These are phyloP conservation scores for Vanderwaltozyma verrucispora DNA, from an alignment of 805 yeast species.

Conservation along the genomic window DNA sequence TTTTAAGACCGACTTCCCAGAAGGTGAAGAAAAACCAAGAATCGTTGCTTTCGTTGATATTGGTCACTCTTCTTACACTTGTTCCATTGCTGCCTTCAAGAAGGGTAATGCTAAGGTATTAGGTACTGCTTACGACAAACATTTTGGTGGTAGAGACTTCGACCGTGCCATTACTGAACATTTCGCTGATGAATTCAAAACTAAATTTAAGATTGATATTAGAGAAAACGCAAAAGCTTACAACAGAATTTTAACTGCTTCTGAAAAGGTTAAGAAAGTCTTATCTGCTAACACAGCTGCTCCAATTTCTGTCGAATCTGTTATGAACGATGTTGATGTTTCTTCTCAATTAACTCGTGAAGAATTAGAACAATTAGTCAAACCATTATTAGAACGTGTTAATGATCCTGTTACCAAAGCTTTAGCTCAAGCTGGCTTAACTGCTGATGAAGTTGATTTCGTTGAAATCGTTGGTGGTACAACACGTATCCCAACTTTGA, in stretches of 20 bases:
- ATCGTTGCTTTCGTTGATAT: slow-evolving; percentile 88
- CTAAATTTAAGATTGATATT: slow-evolving; percentile 87
- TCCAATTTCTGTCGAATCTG: slow-evolving; percentile 88
- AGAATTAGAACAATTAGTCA: slow-evolving; percentile 79
- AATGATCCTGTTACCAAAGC: slow-evolving; percentile 72
- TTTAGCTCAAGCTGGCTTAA: slow-evolving; percentile 64
- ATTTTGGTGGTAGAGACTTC: slow-evolving; percentile 96
- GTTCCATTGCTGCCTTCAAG: slow-evolving; percentile 79
- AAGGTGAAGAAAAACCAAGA: slow-evolving; percentile 62
- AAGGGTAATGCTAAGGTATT: slow-evolving; percentile 90
- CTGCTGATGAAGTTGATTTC: slow-evolving; percentile 65
- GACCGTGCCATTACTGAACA: slow-evolving; percentile 89
- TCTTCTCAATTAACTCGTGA: slow-evolving; percentile 80
- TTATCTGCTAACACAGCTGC: slow-evolving; percentile 91
- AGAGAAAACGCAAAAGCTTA: slow-evolving; percentile 87
- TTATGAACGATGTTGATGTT: slow-evolving; percentile 95
- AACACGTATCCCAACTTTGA: slow-evolving; percentile 90
- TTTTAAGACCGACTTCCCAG: slow-evolving; percentile 91
- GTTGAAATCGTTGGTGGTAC: slow-evolving; percentile 96
- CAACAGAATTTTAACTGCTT: slow-evolving; percentile 80
- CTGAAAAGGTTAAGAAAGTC: slow-evolving; percentile 90
- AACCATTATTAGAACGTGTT: slow-evolving; percentile 69
- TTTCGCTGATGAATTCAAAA: slow-evolving; percentile 83
- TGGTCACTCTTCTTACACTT: slow-evolving; percentile 92
- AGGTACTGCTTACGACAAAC: slow-evolving; percentile 85